A percentile compares a stretch with the other conserved stretches of the same genome.
phyloP scores from a whole-genome alignment of 176 grass and related monocot species.

The Eleusine indica region DNA sequence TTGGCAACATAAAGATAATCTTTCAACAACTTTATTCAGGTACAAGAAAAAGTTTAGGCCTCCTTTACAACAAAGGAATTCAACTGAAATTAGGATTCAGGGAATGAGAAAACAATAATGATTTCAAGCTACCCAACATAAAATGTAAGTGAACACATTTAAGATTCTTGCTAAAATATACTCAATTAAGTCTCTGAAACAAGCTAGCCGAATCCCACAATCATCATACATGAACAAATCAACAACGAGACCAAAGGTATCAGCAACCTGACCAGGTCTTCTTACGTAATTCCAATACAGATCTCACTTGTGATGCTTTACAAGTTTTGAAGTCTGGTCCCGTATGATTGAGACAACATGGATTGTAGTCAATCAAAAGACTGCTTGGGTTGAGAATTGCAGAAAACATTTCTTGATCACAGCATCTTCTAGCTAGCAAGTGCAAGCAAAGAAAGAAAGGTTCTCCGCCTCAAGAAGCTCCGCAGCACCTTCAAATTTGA shows the following conservation, averaged over 20 bases:
- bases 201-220: neutral
- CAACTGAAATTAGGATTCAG: neutral
- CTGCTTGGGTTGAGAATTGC: neutral
- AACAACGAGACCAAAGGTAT: neutral
- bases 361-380: neutral
- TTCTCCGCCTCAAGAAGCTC: conserved; percentile 43
- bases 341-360: neutral
- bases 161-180: neutral
- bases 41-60: neutral
- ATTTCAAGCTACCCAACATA: neutral
- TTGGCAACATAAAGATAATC: neutral
- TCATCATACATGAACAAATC: neutral
- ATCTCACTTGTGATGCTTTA: conserved; percentile 3
- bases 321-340: neutral
- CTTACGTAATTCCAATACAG: neutral
- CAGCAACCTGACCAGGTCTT: neutral
- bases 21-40: conserved; percentile 19
- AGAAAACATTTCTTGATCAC: conserved; percentile 3
- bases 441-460: neutral
- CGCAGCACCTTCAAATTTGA: conserved; percentile 58
- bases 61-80: neutral
- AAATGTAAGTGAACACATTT: neutral
- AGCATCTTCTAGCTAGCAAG: neutral
- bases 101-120: no score
- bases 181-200: neutral